Evolutionary conservation across 371 early-diverging fungal species (phyloP), one percentile per base, ranked within the genome.

Genomic region (Saksenaea oblongispora): DNA sequence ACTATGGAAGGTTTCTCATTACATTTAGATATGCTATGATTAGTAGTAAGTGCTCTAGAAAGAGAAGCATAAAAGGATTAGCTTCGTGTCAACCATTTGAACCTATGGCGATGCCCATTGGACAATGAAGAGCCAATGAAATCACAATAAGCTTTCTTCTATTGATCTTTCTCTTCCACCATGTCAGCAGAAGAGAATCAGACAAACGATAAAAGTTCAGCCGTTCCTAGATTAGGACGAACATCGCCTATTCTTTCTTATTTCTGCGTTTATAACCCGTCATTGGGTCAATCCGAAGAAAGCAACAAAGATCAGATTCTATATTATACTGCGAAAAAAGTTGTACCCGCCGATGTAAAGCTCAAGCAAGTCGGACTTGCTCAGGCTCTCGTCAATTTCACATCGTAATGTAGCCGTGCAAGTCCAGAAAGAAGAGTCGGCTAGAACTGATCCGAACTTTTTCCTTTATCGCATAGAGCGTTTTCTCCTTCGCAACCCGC

Each of bases 351-450:
- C 66, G 92, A 93, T 72, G 88, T 87, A 54, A 89, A 91, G 74
- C 83, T 93, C 73, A 84, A 92, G 34, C 92, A 93, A 65, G 85
- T 93, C 31, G 95, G 95, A 4, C 72, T 93, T 34, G 92, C 91
- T 8, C 89, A 91, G 59, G 94, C 91, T 0, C 72, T 93, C 15
- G 89, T 91, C 34, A 87, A 91, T 61, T 93, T 93, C 73, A 87
- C 91, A 37, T 76, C 75, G 92, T 91, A 82, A 44, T 10, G 51
- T 47, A 47, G 51, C 27, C 9, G 31, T 31, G 76, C 22, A 31
- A 22, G 31, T 8, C 8, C 27, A 56, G 37, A 31, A 62, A 17
- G n/a, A 15, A 17, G 11, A 31, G 11, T 47, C 10, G n/a, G 22
- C 17, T 47, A 7, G 51, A 47, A 22, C 18, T 35, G 18, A 18